Evolutionary conservation across 1,139 yeast species (phyloP), one percentile per base, ranked within the genome.

Genomic region (Suhomyces kunorum): DNA sequence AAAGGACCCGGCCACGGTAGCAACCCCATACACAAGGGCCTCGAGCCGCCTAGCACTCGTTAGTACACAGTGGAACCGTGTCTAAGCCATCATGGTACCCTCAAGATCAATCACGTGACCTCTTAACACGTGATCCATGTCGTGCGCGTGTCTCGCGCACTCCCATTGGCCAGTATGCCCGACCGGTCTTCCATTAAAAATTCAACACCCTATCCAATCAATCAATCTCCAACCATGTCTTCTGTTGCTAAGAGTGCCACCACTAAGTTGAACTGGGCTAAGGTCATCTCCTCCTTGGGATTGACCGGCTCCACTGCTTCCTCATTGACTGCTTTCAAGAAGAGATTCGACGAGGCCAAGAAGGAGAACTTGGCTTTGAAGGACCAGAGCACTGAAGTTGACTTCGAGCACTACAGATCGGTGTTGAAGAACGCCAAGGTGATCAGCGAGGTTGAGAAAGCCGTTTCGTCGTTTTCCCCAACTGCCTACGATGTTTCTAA

Each of bases 271-370:
- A 95, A 92, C 79, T 92, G 98, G 97, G 82, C 94, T 64, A 83
- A 84, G 73, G 83, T 92, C 63, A 80, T 87, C 63, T 75, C 94
- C 55, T 81, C 92, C 53, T 80, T 92, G 63, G 96, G 97, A 46
- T 80, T 92, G 65, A 82, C 96, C 48, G 98, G 98, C 48, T 72
- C 84, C 63, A 92, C 98, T 50, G 95, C 96, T 48, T 65, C 87
- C 43, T 81, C 95, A 33, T 77, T 92, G 64, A 80, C 92, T 44
- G 80, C 95, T 31, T 92, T 92, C 85, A 92, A 90, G 76, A 92
- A 94, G 86, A 87, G 99, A 80, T 85, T 88, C 70, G 98, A 92
- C 60, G 98, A 92, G 66, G 98, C 98, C 56, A 85, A 89, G 75
- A 85, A 88, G 73, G 79, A 79, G 61, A 72, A 86, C 57, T 70